phyloP scores from a whole-genome alignment of 345 rosid genomes.

The Euphorbia tirucalli region DNA sequence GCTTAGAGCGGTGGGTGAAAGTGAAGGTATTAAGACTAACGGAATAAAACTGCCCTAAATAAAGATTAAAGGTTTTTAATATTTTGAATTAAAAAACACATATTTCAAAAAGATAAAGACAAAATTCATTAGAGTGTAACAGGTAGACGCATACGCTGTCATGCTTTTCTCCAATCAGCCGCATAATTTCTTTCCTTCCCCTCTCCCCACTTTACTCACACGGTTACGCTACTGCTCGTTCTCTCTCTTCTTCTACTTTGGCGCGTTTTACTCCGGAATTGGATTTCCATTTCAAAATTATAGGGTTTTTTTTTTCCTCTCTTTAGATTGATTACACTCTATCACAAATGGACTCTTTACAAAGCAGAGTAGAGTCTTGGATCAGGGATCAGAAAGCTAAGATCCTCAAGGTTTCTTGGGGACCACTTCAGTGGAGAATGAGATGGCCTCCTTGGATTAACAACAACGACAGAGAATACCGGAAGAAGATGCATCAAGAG shows the following conservation, averaged over 20 bases:
- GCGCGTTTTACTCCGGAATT: not conserved
- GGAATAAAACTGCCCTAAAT: too few relatives aligned
- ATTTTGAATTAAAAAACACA: too few relatives aligned
- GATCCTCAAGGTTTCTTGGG: slow-evolving; percentile 76
- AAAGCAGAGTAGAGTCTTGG: slow-evolving; percentile 78
- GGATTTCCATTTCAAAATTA: not conserved
- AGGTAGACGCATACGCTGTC: slow-evolving; percentile 4
- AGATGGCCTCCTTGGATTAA: slow-evolving; percentile 78
- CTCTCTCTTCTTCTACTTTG: not conserved
- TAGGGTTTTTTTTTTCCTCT: not conserved
- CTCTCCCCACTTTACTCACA: not conserved
- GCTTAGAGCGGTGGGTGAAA: too few relatives aligned
- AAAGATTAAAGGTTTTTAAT: too few relatives aligned
- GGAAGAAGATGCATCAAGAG: slow-evolving; percentile 71
- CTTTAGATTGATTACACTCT: not conserved
- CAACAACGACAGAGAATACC: slow-evolving; percentile 41
- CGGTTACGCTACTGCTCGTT: not conserved
- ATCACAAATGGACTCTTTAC: slow-evolving; percentile 54
- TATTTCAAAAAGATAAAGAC: not conserved
- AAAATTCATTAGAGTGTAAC: not conserved
- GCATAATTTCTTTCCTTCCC: slow-evolving; percentile 3
- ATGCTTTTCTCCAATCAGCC: not conserved
- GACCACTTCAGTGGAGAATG: slow-evolving; percentile 69
- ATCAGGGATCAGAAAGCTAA: slow-evolving; percentile 79
- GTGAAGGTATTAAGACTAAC: too few relatives aligned